Conservation (phyloP, 345 rosid genomes). For the Salix brachista region DNA sequence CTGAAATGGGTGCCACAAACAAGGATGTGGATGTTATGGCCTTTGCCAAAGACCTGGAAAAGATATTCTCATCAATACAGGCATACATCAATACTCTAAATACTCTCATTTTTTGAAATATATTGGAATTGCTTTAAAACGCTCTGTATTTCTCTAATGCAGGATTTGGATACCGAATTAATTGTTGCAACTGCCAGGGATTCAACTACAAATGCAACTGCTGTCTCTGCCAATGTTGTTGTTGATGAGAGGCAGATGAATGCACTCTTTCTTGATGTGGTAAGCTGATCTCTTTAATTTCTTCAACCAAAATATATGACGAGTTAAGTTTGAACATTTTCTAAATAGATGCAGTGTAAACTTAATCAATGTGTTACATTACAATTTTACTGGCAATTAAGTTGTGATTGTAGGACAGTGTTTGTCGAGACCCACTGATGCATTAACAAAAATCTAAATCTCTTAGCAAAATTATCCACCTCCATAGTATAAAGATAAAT, state of each 20-base stretch:
- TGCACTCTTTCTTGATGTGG: conserved; percentile 93
- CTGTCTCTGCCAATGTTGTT: conserved; percentile 80
- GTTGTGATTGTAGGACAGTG: neutral
- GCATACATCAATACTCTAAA: conserved; percentile 46
- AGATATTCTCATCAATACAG: conserved; percentile 84
- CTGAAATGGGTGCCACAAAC: conserved; percentile 97
- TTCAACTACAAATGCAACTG: conserved; percentile 54
- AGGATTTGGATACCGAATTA: conserved; percentile 89
- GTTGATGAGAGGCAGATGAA: conserved; percentile 97
- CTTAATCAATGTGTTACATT: neutral
- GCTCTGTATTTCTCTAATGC: conserved; percentile 18
- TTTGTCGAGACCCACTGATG: neutral
- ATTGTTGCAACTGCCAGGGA: conserved; percentile 84
- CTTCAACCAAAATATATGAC: neutral
- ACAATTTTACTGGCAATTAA: neutral
- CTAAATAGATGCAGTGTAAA: neutral
- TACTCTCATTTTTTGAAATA: neutral
- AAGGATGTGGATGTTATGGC: conserved; percentile 74
- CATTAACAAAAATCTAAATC: too few species aligned
- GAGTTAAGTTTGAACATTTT: neutral
- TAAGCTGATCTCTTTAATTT: conserved; percentile 31
- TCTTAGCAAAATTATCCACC: too few species aligned
- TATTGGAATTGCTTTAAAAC: neutral
- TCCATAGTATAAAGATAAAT: too few species aligned
- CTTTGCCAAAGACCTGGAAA: conserved; percentile 84